Evolutionary conservation across 192 early-diverging fungal species (phyloP), one percentile per base, ranked within the genome.

Genomic region (Thamnidium elegans): DNA sequence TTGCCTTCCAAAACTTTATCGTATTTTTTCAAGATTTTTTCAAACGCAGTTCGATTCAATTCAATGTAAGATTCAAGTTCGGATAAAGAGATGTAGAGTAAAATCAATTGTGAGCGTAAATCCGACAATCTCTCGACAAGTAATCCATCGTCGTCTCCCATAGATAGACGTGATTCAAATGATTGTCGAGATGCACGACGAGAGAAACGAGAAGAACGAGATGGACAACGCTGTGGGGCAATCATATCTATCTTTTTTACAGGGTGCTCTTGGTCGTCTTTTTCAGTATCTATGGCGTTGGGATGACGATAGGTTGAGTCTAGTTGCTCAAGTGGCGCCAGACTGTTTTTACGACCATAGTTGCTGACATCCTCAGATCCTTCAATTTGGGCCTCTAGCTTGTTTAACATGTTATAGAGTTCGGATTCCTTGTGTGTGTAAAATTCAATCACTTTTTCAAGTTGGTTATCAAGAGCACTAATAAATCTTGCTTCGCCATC

Each of bases 1-100:
- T 69, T 68, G 32, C 81, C 84, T 14, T 80, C 76, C 8, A 87
- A 87, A 5, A 95, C 84, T 70, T 95, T 95, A 74, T 95, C 92
- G 72, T 89, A 93, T 79, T 95, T 94, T 75, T 95, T 95, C 36
- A 93, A 70, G 71, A 94, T 90, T 72, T 95, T 95, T 79, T 79
- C 71, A 73, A 95, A 95, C 23, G 92, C 94, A 6, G 87, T 88
- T 61, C 84, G 82, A 80, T 95, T 94, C 54, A 92, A 81, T 43
- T 90, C 85, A 17, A 88, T 86, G 60, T 87, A 95, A 7, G 88
- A 89, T 47, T 89, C 85, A 20, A 95, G 77, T 55, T 95, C 90
- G 32, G 82, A 84, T 2, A 95, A 74, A 10, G 83, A 71, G 47
- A 93, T 84, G 56, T 72, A 72, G 1, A 72, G 30, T 9, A 53